phyloP scores from a whole-genome alignment of 495 filamentous ascomycete species.

The Margaritispora aquatica region DNA sequence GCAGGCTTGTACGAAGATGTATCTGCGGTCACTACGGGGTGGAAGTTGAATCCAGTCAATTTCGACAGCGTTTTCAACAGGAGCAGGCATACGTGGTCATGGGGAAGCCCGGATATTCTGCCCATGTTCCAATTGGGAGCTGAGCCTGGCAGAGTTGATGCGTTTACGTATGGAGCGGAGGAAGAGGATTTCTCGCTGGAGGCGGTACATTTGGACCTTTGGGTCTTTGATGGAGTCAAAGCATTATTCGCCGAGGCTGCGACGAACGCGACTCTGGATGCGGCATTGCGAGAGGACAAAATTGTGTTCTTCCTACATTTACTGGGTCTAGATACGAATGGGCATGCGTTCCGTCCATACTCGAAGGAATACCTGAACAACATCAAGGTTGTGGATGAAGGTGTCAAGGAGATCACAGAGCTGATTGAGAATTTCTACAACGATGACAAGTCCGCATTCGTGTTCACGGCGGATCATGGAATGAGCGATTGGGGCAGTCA shows the following conservation, averaged over 20 bases:
- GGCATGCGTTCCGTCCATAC: conserved; percentile 84
- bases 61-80: conserved; percentile 99
- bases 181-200: conserved; percentile 86
- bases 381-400: conserved; percentile 88
- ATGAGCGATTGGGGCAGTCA: conserved; percentile 99
- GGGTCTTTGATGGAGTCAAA: conserved; percentile 95
- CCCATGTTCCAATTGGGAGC: conserved; percentile 97
- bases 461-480: conserved; percentile 97
- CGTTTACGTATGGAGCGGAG: conserved; percentile 75
- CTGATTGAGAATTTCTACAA: conserved; percentile 84
- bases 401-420: conserved; percentile 73
- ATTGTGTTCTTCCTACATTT: conserved; percentile 95
- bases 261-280: conserved; percentile 67
- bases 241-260: conserved; percentile 75
- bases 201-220: conserved; percentile 74
- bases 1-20: conserved; percentile 98
- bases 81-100: conserved; percentile 96
- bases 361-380: conserved; percentile 94
- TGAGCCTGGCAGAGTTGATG: conserved; percentile 77
- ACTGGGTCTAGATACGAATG: conserved; percentile 90
- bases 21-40: conserved; percentile 93
- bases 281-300: conserved; percentile 72
- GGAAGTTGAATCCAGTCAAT: conserved; percentile 97
- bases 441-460: conserved; percentile 88
- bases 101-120: conserved; percentile 97